Percentiles rank a stretch among this genome's conserved stretches.
Evolutionary conservation across 495 filamentous ascomycete species (phyloP).

Genomic region (Amphirosellinia nigrospora): DNA sequence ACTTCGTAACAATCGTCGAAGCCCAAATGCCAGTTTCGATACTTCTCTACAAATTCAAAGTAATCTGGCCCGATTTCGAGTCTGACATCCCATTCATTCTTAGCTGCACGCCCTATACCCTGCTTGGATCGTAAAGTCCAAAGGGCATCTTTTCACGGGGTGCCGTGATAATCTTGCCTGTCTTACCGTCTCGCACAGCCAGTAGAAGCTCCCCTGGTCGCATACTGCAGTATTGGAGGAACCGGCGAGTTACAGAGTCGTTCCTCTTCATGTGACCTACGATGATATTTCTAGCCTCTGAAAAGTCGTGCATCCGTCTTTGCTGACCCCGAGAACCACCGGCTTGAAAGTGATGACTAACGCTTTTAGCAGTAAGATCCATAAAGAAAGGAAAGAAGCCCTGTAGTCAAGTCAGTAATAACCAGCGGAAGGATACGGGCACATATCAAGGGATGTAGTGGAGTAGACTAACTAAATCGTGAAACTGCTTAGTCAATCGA

Average conservation of each 20-base stretch:
- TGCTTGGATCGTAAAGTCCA: slow-evolving; percentile 54
- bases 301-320: slow-evolving; percentile 45
- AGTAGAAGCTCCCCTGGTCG: slow-evolving; percentile 47
- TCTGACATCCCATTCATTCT: slow-evolving; percentile 49
- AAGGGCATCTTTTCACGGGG: slow-evolving; percentile 45
- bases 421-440: neutral
- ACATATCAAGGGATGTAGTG: neutral
- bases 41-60: slow-evolving; percentile 47
- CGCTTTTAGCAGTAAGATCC: slow-evolving; percentile 40
- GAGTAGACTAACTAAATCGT: slow-evolving; percentile 42
- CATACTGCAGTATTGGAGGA: slow-evolving; percentile 58
- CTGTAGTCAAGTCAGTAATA: slow-evolving; percentile 30
- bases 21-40: slow-evolving; percentile 52
- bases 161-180: slow-evolving; percentile 50
- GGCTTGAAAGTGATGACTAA: slow-evolving; percentile 40
- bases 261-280: slow-evolving; percentile 59
- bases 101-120: slow-evolving; percentile 51
- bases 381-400: slow-evolving; percentile 55
- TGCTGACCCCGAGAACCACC: slow-evolving; percentile 37
- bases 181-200: slow-evolving; percentile 56
- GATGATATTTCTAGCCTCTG: slow-evolving; percentile 55
- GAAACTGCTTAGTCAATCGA: slow-evolving; percentile 44
- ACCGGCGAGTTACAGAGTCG: slow-evolving; percentile 54
- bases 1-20: slow-evolving; percentile 60
- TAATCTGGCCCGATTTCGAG: slow-evolving; percentile 47